Percentiles rank a stretch among this genome's conserved stretches.
Evolutionary conservation across 441 rosid species (phyloP).

Genomic region (Erodium trifolium): DNA sequence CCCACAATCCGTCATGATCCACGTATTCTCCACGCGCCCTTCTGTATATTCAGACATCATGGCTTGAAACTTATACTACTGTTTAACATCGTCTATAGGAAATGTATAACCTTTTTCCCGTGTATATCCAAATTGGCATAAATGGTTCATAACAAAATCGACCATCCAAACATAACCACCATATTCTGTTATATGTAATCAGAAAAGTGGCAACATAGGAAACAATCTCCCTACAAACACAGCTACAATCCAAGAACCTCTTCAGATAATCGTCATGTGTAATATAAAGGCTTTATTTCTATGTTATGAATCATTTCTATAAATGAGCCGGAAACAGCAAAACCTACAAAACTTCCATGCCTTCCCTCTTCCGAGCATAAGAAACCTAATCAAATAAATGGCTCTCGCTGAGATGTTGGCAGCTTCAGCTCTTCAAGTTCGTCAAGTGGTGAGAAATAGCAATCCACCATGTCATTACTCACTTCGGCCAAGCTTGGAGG

Average conservation of each 20-base stretch:
- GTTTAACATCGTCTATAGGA: too few relatives aligned
- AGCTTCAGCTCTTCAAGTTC: constrained; percentile 57
- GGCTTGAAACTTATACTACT: too few relatives aligned
- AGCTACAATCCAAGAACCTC: not conserved
- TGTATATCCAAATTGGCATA: too few relatives aligned
- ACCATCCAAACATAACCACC: not conserved
- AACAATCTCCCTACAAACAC: not conserved
- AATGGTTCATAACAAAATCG: too few relatives aligned
- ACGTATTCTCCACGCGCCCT: too few relatives aligned
- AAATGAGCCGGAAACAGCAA: not conserved
- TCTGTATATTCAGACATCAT: too few relatives aligned
- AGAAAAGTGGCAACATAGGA: not conserved
- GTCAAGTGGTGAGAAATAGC: constrained; percentile 43
- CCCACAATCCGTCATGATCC: too few relatives aligned
- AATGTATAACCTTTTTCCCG: too few relatives aligned
- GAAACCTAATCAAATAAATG: constrained; percentile 32
- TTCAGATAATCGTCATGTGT: not conserved
- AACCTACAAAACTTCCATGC: not conserved
- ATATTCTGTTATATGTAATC: not conserved
- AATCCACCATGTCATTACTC: constrained; percentile 67
- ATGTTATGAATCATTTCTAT: not conserved
- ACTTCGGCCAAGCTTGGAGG: constrained; percentile 70
- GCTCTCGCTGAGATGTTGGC: constrained; percentile 66
- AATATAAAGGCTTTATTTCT: not conserved
- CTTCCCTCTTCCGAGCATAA: not conserved